Evolutionary conservation across 495 filamentous ascomycete species (phyloP), one percentile per base, ranked within the genome.

Genomic region (Penicillium parvum): DNA sequence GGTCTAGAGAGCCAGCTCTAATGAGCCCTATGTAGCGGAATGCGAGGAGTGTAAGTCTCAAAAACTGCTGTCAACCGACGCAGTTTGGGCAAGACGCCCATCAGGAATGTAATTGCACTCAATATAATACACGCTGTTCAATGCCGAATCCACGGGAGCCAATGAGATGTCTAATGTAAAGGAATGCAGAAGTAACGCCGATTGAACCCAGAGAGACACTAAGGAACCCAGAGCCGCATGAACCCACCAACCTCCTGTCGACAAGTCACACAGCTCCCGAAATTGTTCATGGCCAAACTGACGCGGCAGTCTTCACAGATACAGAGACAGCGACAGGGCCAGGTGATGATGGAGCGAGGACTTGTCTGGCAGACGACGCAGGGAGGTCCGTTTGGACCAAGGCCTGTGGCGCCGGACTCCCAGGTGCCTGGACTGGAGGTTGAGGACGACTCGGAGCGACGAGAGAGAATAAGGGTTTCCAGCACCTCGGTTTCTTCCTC

Each of bases 271-370:
- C 92, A 98, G 52, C 84, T 91, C 30, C 88, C 84, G 56, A 91
- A 96, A 63, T 97, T 97, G 54, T 95, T 96, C 85, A 94, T 86
- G 6, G 92, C 92, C 21, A 98, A 75, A 39, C 85, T 88, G 17
- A 98, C 84, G 14, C 92, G 74, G 62, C 92, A 97, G 40, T 97
- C 92, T 57, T 98, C 92, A 56, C 92, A 97, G 17, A 96, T 71
- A 47, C 87, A 90, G 32, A 98, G 73, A 60, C 92, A 98, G 14
- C 94, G 81, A 57, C 92, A 98, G 2, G 92, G 92, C 94, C 94
- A 97, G 3, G 95, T 85, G 40, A 98, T 84, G 37, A 97, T 85
- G 4, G 85, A 95, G 16, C 92, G 76, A 12, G 90, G 85, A n/a
- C 73, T 77, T 18, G 79, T 79, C 58, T 97, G 92, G 56, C 92